These are phyloP conservation scores for Limonium bicolor DNA, from an alignment of 148 eudicot genomes.

Conservation along the genomic window DNA sequence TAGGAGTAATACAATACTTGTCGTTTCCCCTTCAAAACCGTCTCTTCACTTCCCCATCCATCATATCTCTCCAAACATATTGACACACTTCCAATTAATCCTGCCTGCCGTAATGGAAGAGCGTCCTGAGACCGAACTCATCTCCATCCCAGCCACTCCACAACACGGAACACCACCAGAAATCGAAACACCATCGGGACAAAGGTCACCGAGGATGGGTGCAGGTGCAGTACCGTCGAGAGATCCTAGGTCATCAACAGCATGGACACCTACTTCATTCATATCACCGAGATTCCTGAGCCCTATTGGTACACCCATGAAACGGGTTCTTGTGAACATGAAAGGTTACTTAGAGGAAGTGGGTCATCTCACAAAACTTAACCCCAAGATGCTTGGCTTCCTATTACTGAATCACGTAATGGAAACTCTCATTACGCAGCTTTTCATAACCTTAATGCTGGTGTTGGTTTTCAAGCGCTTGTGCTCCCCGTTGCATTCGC, in stretches of 20 bases:
- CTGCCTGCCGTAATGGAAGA: conserved; percentile 61
- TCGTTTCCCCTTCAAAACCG: too few relatives aligned
- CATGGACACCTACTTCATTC: conserved; percentile 83
- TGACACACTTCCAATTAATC: too few relatives aligned
- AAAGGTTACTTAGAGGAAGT: conserved; percentile 80
- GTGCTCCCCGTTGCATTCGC: conserved; percentile 28
- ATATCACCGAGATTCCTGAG: conserved; percentile 77
- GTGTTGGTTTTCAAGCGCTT: conserved; percentile 30
- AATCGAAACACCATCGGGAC: conserved; percentile 56
- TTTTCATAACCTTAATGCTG: conserved; percentile 27
- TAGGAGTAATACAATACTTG: too few relatives aligned
- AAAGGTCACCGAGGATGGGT: conserved; percentile 45
- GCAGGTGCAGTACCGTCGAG: conserved; percentile 5
- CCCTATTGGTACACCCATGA: conserved; percentile 94
- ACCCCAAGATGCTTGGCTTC: conserved; percentile 70
- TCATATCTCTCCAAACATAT: too few relatives aligned
- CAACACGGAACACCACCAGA: conserved; percentile 60
- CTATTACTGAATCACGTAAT: conserved; percentile 30
- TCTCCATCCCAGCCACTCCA: conserved; percentile 86
- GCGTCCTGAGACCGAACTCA: conserved; percentile 62
- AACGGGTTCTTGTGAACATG: conserved; percentile 69
- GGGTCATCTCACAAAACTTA: conserved; percentile 77
- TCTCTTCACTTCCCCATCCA: too few relatives aligned
- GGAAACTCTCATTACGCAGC: conserved; percentile 22
- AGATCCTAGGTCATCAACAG: conserved; percentile 14